These are phyloP conservation scores for Lichtheimia ornata DNA, from an alignment of 371 early-diverging fungal genomes.

Conservation along the genomic window DNA sequence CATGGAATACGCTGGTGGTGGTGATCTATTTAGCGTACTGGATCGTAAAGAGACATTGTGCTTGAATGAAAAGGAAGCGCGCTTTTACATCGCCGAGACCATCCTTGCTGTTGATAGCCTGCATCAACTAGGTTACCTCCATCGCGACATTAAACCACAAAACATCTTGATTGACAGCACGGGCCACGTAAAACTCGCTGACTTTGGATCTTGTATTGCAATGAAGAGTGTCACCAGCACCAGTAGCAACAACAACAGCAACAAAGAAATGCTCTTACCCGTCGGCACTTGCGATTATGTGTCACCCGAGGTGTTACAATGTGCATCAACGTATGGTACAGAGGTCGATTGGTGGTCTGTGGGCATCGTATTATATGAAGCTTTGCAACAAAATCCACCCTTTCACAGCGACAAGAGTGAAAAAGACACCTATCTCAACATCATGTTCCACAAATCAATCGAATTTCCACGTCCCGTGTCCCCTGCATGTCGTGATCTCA, in stretches of 20 bases:
- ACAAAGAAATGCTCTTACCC: constrained; percentile 43
- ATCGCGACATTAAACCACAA: constrained; percentile 88
- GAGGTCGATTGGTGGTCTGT: constrained; percentile 99
- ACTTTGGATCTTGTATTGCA: constrained; percentile 82
- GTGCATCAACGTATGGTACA: constrained; percentile 82
- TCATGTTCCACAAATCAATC: constrained; percentile 63
- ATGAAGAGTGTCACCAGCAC: constrained; percentile 8
- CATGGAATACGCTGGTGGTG: constrained; percentile 97
- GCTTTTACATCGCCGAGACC: constrained; percentile 96
- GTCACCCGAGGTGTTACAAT: constrained; percentile 89
- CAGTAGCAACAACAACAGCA: constrained; percentile 44
- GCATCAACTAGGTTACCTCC: constrained; percentile 93
- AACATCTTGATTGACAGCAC: constrained; percentile 76
- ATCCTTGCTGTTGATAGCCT: constrained; percentile 90
- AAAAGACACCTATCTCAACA: constrained; percentile 86
- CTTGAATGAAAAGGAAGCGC: constrained; percentile 88
- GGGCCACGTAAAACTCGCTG: constrained; percentile 88
- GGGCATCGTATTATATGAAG: constrained; percentile 96
- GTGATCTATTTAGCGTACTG: constrained; percentile 93
- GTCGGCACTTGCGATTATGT: constrained; percentile 98
- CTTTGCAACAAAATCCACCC: constrained; percentile 92
- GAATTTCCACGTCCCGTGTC: constrained; percentile 67
- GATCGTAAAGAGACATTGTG: constrained; percentile 71
- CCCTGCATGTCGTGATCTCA: constrained; percentile 78
- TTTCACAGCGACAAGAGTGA: constrained; percentile 83